Evolutionary conservation across 139 green algal species (phyloP).

Genomic region (Edaphochlamys debaryana): DNA sequence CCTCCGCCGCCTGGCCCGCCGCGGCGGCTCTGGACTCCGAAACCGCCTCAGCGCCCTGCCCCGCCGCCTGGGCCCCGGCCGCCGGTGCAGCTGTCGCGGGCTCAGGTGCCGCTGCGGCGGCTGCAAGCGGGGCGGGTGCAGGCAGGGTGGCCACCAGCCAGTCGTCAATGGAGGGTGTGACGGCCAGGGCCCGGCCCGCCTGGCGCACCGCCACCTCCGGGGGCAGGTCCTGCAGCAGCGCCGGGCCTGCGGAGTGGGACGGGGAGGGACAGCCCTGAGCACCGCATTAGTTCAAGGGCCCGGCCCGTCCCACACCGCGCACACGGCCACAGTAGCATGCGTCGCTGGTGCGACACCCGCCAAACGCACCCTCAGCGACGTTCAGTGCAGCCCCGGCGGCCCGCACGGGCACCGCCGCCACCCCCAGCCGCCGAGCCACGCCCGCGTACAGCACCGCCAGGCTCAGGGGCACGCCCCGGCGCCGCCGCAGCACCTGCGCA

Average conservation of each 20-base stretch:
- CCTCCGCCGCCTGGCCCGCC: not conserved
- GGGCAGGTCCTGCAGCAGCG: conserved; percentile 28
- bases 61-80: not conserved
- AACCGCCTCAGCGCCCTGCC: not conserved
- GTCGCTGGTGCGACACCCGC: not conserved
- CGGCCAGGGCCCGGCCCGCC: conserved; percentile 40
- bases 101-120: not conserved
- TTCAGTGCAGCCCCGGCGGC: not conserved
- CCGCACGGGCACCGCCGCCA: conserved; percentile 52
- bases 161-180: conserved; percentile 25
- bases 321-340: too few relatives aligned
- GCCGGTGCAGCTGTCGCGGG: not conserved
- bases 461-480: conserved; percentile 53
- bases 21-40: too few relatives aligned
- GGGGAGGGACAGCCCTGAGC: not conserved
- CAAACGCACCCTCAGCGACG: conserved; percentile 11
- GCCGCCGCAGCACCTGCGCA: not conserved
- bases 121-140: not conserved
- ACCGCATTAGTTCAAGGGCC: too few relatives aligned
- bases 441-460: conserved; percentile 48
- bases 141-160: conserved; percentile 51
- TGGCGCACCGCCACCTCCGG: conserved; percentile 49
- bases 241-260: not conserved
- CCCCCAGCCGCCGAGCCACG: conserved; percentile 53
- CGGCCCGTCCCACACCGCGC: too few relatives aligned